Base-by-base conservation (phyloP, 352 stramenopile genomes). In the Phytopythium chamaehyphon region DNA sequence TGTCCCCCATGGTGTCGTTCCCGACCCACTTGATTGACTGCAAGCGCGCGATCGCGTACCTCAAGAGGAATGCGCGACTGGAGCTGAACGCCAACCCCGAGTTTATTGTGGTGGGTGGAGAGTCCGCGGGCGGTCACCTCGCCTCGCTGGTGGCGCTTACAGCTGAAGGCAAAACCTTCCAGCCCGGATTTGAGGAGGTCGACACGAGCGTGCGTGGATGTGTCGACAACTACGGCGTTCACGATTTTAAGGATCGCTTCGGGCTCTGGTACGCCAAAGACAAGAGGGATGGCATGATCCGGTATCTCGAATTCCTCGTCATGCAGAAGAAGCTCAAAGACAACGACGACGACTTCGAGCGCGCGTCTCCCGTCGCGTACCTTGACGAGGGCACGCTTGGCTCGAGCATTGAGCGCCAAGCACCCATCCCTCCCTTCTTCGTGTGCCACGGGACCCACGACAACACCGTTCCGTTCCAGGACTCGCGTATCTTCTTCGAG, bases 111-210 rank as follows among this genome's bases (percentile, higher is more conserved):
- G 71, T 83, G 3, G 72, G 69, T 19, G 77, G 77, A 21, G 77
- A 88, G 42, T 88, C 77, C 19, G 77, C 77, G 21, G 76, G 73
- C 14, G 76, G 73, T 18, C 76, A 87, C 42, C 47, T 87, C 37
- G 69, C 73, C 28, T 66, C 63, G 48, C 64, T 87, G 12, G 43
- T 87, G 6, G 70, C 68, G 18, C 55, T 87, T 5, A 84, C 73
- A 19, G 51, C 73, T 0, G 53, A 64, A 28, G 72, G 82, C 15
- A 79, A 69, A 53, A 65, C 57, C 10, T 62, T 85, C 2, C 73
- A 85, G 35, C 73, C 76, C 2, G 71, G 76, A 23, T 85, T 85
- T 37, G 73, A 87, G 48, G 62, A 78, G 21, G 71, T 81, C 3
- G 73, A 87, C 51, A 83, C 71, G n/a, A 83, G 73, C 43, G 71